Evolutionary conservation across 2,329 filamentous ascomycete genomes (phyloP), one percentile per base, ranked within the genome.

Genomic region (Sarocladium kiliense): DNA sequence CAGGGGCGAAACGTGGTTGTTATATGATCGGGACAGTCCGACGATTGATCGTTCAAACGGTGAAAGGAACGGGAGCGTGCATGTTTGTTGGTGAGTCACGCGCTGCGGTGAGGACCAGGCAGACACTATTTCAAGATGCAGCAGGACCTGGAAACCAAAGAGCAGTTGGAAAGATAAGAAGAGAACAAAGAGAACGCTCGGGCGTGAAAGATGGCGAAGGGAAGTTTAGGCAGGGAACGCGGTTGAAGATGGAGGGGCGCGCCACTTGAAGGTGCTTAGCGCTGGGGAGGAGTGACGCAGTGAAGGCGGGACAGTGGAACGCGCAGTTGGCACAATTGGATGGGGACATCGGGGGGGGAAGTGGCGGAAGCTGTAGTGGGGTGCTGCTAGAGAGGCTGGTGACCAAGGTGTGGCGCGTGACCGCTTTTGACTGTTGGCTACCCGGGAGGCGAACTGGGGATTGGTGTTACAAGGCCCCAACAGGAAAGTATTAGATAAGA

Each of bases 321-420:
- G 18, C 6, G 21, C 6, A 27, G 18, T 21, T 10, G 26, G 36
- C 7, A 39, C n/a, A 18, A n/a, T 7, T 18, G 10, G 41, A 9
- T 11, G 44, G 14, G 10, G 25, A 11, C 23, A 5, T 6, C 12
- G 12, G 44, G 23, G 47, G 23, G 23, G 23, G 16, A 14, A 36
- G 47, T 51, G 47, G 47, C 47, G 47, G 47, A 25, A 51, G 47
- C 47, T 51, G 47, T 36, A 23, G 47, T 32, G 47, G 26, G 19
- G 47, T 9, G 9, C 19, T 30, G 47, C 10, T 9, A 10, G n/a
- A 18, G 47, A 27, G 47, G 47, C 47, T 51, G 47, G 30, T 51
- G 47, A 51, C 47, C n/a, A n/a, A n/a, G n/a, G n/a, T 51, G 47
- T 51, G 47, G 47, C 47, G 47, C 47, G 47, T 51, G 47, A 51